A percentile compares a stretch with the other conserved stretches of the same genome.
Evolutionary conservation across 1,139 yeast species (phyloP).

Genomic region (Suhomyces coccinellae): DNA sequence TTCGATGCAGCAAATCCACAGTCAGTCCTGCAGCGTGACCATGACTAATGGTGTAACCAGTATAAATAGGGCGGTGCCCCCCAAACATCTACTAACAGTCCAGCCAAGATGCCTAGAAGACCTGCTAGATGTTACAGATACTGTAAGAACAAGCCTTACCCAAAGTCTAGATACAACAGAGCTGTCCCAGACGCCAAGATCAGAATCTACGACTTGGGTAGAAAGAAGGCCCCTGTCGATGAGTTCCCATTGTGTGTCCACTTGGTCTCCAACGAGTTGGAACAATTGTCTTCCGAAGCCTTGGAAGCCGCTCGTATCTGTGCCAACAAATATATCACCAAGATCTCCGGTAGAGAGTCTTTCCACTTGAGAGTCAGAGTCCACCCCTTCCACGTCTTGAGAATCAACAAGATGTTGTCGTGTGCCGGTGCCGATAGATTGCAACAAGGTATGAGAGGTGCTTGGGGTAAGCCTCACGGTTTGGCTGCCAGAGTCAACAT

Average conservation of each 20-base stretch:
- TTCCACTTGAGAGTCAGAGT: conserved; percentile 99
- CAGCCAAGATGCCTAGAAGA: conserved; percentile 97
- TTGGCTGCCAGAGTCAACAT: conserved; percentile 98
- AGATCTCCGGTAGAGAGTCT: conserved; percentile 96
- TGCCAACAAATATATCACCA: conserved; percentile 99
- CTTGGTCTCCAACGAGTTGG: conserved; percentile 98
- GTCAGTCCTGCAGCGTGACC: background rate
- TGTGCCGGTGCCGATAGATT: conserved; percentile 99
- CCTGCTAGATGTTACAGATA: conserved; percentile 99
- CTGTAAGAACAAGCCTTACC: conserved; percentile 99
- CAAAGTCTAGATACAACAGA: conserved; percentile 99
- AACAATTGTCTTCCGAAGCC: conserved; percentile 99
- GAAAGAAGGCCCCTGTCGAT: conserved; percentile 99
- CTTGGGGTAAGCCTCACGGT: conserved; percentile 99
- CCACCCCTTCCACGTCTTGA: conserved; percentile 99
- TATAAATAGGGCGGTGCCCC: background rate
- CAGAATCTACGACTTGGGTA: conserved; percentile 98
- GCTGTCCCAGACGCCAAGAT: conserved; percentile 99
- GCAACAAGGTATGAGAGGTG: conserved; percentile 99
- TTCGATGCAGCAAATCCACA: background rate
- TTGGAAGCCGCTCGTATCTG: conserved; percentile 99
- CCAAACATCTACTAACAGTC: conserved; percentile 32
- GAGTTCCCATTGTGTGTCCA: conserved; percentile 99
- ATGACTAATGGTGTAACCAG: conserved; percentile 1
- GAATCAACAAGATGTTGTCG: conserved; percentile 99